These are phyloP conservation scores for Aquilaria sinensis DNA, from an alignment of 345 rosid species.

Conservation along the genomic window DNA sequence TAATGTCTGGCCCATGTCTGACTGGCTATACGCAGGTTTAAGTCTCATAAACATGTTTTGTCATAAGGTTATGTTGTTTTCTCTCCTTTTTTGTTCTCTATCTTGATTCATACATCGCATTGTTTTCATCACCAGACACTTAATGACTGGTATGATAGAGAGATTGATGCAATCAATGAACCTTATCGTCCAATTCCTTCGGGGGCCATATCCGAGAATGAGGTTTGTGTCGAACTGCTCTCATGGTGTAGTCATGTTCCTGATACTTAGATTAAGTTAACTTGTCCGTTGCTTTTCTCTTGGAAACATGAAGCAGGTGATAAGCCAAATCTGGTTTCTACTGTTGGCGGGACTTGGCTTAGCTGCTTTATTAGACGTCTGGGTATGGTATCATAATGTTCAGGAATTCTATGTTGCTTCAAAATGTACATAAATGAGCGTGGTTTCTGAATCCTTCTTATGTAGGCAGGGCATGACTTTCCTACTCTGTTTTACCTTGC, in stretches of 20 bases:
- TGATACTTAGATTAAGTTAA: too few relatives aligned
- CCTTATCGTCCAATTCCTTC: slow-evolving; percentile 99
- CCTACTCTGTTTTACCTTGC: slow-evolving; percentile 86
- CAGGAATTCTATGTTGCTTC: slow-evolving; percentile 1
- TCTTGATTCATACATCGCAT: too few relatives aligned
- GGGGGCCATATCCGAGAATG: slow-evolving; percentile 86
- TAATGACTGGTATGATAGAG: slow-evolving; percentile 96
- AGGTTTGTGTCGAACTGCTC: slow-evolving; percentile 35
- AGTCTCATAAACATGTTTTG: slow-evolving; percentile 2
- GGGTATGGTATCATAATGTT: slow-evolving; percentile 52
- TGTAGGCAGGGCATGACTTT: slow-evolving; percentile 82
- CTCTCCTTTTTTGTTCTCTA: too few relatives aligned
- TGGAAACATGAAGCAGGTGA: slow-evolving; percentile 49
- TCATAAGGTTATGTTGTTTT: too few relatives aligned
- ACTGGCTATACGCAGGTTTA: slow-evolving; percentile 95
- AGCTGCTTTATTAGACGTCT: slow-evolving; percentile 75
- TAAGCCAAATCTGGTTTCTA: slow-evolving; percentile 82
- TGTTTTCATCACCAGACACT: slow-evolving; percentile 48
- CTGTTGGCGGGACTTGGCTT: slow-evolving; percentile 84
- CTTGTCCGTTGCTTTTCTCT: not conserved
- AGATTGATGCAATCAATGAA: slow-evolving; percentile 94
- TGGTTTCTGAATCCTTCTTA: slow-evolving; percentile 19
- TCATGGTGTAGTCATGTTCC: not conserved
- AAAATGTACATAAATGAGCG: not conserved
- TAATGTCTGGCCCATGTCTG: slow-evolving; percentile 96